phyloP scores from a whole-genome alignment of 2,329 filamentous ascomycete species.

The Colletotrichum tanaceti region DNA sequence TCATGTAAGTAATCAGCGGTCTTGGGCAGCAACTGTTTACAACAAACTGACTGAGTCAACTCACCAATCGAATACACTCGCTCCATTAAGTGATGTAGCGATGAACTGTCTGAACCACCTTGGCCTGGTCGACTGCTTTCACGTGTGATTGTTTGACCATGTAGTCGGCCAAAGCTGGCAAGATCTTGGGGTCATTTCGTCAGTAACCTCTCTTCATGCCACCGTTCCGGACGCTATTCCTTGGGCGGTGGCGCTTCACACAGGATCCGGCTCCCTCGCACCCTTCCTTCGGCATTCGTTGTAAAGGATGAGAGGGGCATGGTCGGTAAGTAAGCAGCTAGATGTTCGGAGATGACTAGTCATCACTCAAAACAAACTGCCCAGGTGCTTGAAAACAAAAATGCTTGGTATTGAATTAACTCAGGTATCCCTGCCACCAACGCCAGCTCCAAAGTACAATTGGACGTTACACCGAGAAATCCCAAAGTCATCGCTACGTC shows the following conservation, averaged over 20 bases:
- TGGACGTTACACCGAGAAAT: slow-evolving; percentile 25
- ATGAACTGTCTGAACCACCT: too few species aligned
- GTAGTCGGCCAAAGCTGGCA: neutral
- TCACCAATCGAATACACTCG: neutral
- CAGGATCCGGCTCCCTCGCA: slow-evolving; percentile 19
- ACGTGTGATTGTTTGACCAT: neutral
- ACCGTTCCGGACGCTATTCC: neutral
- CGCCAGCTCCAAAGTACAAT: slow-evolving; percentile 39
- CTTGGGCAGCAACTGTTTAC: neutral
- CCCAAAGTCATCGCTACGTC: slow-evolving; percentile 28
- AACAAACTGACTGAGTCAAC: neutral
- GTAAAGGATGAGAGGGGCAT: too few species aligned
- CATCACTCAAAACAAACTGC: neutral
- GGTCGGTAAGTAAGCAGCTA: too few species aligned
- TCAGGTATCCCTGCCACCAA: slow-evolving; percentile 39
- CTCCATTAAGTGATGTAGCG: neutral
- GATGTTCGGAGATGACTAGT: neutral
- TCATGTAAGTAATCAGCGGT: too few species aligned
- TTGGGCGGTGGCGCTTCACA: neutral
- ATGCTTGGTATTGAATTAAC: slow-evolving; percentile 33
- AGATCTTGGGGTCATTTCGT: slow-evolving; percentile 9
- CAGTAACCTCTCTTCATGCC: slow-evolving; percentile 18
- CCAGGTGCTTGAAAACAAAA: slow-evolving; percentile 8
- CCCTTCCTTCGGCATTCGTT: slow-evolving; percentile 19
- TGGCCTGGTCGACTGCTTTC: neutral